Conservation (phyloP, 139 green algal genomes). For the Tetradesmus lagerheimii region DNA sequence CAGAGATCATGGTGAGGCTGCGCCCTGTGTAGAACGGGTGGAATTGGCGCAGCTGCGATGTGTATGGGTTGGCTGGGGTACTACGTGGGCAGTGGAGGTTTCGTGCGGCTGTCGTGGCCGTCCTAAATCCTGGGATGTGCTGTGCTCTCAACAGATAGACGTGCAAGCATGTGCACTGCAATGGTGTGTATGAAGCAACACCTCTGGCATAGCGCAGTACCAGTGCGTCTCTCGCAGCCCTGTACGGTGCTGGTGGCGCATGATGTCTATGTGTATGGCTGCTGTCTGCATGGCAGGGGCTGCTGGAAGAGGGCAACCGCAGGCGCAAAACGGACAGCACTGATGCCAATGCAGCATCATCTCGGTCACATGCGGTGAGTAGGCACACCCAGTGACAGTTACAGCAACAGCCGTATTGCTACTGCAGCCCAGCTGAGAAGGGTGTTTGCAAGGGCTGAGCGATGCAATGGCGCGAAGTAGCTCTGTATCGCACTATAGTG, state of each 20-base stretch:
- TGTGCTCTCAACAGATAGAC: background rate
- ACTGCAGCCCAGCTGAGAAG: too few relatives aligned
- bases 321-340: conserved; percentile 83
- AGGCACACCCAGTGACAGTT: too few relatives aligned
- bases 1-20: conserved; percentile 66
- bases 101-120: too few relatives aligned
- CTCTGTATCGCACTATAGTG: too few relatives aligned
- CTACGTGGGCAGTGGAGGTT: background rate
- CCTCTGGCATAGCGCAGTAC: background rate
- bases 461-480: too few relatives aligned
- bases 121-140: too few relatives aligned
- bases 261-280: background rate
- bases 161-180: too few relatives aligned
- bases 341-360: conserved; percentile 77
- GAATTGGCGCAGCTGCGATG: background rate
- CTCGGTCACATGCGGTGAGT: conserved; percentile 78
- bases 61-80: background rate
- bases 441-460: too few relatives aligned
- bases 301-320: conserved; percentile 81
- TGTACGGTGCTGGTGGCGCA: background rate
- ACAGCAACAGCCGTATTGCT: too few relatives aligned
- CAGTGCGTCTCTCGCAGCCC: background rate
- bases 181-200: background rate
- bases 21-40: background rate
- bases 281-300: conserved; percentile 37